These are phyloP conservation scores for Jatropha podagrica DNA, from an alignment of 441 rosid genomes.

Conservation along the genomic window DNA sequence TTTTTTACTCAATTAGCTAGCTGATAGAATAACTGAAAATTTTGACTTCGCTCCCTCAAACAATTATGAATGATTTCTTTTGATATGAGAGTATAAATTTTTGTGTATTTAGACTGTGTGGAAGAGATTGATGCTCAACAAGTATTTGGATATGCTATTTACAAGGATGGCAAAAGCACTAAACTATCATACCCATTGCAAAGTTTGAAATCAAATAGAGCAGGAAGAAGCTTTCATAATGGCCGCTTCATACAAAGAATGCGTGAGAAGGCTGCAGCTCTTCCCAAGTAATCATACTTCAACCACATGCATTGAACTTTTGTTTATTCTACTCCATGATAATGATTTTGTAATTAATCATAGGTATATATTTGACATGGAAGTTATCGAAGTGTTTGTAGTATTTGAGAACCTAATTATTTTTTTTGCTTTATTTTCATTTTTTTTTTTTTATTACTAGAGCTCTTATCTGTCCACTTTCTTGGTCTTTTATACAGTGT, in stretches of 20 bases:
- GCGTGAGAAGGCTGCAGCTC: not conserved
- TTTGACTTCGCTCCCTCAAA: not conserved
- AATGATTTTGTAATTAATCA: too few species aligned
- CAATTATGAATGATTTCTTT: not conserved
- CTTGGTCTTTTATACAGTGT: not conserved
- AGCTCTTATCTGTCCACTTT: not conserved
- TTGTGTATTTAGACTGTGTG: not conserved
- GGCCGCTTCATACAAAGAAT: constrained; percentile 1
- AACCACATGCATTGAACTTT: not conserved
- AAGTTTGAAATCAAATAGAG: not conserved
- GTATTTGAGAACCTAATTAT: too few species aligned
- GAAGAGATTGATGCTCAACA: not conserved
- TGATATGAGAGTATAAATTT: not conserved
- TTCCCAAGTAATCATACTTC: not conserved
- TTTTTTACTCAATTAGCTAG: too few species aligned
- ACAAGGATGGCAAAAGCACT: not conserved
- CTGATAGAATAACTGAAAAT: too few species aligned
- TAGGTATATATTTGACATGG: too few species aligned
- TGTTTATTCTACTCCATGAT: too few species aligned
- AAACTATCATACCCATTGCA: not conserved
- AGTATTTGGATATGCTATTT: too few species aligned
- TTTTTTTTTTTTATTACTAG: too few species aligned
- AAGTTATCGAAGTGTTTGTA: too few species aligned
- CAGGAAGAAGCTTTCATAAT: constrained; percentile 2
- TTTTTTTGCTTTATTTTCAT: too few species aligned